Conservation (phyloP, 1,284 basidiomycete species). For the Malassezia nana region DNA sequence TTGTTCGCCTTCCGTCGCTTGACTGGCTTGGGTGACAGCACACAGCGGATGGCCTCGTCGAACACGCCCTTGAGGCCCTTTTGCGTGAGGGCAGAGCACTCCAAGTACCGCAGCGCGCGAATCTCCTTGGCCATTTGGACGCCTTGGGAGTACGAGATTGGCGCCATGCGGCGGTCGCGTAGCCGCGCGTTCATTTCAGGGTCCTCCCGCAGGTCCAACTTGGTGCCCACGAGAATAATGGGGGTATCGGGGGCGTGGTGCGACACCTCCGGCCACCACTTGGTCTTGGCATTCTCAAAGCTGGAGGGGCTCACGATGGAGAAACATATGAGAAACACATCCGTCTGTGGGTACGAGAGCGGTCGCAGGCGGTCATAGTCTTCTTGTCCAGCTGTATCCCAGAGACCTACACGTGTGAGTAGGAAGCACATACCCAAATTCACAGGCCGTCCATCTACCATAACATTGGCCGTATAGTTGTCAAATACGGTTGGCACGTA, state of each 20-base stretch:
- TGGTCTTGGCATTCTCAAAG: constrained; percentile 96
- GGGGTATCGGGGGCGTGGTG: constrained; percentile 90
- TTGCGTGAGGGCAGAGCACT: constrained; percentile 95
- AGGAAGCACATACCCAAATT: constrained; percentile 88
- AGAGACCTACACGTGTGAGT: constrained; percentile 15
- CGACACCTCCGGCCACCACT: constrained; percentile 53
- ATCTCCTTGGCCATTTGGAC: constrained; percentile 86
- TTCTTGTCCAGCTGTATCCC: constrained; percentile 47
- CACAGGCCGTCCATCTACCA: constrained; percentile 97
- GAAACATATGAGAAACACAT: constrained; percentile 98
- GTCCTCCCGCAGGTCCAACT: constrained; percentile 94
- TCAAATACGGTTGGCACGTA: constrained; percentile 63
- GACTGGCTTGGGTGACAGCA: constrained; percentile 40
- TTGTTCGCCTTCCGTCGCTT: constrained; percentile 45
- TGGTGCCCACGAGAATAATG: constrained; percentile 92
- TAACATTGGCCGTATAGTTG: constrained; percentile 82
- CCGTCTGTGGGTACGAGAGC: constrained; percentile 95
- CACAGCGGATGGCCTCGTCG: constrained; percentile 45
- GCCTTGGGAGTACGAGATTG: constrained; percentile 83
- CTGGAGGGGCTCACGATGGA: constrained; percentile 91
- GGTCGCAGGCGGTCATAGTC: constrained; percentile 88
- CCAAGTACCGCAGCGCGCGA: constrained; percentile 78
- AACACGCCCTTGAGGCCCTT: constrained; percentile 56
- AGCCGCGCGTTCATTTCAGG: constrained; percentile 80
- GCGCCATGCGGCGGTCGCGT: constrained; percentile 84